phyloP scores from a whole-genome alignment of 192 early-diverging fungal genomes.

The Linderina pennispora region DNA sequence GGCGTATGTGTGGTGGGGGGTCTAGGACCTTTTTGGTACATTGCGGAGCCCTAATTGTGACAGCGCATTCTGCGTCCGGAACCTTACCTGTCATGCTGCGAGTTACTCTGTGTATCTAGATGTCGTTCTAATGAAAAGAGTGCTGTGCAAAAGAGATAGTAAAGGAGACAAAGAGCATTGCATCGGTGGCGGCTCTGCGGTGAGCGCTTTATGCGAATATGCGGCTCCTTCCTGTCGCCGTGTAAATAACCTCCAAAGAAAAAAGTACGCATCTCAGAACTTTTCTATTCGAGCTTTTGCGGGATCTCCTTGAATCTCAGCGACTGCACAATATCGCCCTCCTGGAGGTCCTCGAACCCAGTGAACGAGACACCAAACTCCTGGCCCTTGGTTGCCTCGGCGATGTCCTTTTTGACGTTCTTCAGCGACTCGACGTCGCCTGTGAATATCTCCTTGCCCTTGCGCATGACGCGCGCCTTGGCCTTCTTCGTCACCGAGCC shows the following conservation, averaged over 20 bases:
- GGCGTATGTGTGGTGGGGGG: too few relatives aligned
- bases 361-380: conserved; percentile 95
- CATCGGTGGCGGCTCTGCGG: too few relatives aligned
- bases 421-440: conserved; percentile 63
- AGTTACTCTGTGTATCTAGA: neutral
- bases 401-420: conserved; percentile 85
- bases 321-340: conserved; percentile 79
- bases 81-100: neutral
- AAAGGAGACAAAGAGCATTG: too few relatives aligned
- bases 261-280: too few relatives aligned
- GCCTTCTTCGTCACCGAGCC: conserved; percentile 61
- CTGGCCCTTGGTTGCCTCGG: conserved; percentile 85
- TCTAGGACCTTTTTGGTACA: too few relatives aligned
- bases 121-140: neutral
- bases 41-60: too few relatives aligned
- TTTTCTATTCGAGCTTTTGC: conserved; percentile 47
- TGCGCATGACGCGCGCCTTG: conserved; percentile 61
- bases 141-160: neutral
- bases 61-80: too few relatives aligned
- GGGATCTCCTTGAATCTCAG: conserved; percentile 53
- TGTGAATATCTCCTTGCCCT: conserved; percentile 62
- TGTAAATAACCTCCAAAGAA: too few relatives aligned
- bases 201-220: too few relatives aligned
- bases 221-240: too few relatives aligned
- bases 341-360: conserved; percentile 67